Conservation (phyloP, 768 basidiomycete species). For the Porpolomopsis calyptriformis region DNA sequence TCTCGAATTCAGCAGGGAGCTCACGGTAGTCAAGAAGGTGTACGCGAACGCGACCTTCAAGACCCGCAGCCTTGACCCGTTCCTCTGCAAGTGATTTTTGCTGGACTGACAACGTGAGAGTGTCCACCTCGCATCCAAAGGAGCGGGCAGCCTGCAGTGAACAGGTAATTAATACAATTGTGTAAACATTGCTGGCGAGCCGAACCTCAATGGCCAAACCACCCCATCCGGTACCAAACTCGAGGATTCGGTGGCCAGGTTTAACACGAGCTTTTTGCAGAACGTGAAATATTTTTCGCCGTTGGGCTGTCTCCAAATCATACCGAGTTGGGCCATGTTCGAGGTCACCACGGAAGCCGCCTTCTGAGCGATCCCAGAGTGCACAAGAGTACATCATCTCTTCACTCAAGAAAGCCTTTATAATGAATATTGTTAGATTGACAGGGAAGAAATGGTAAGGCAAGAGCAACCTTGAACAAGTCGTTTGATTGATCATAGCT, state of each 20-base stretch:
- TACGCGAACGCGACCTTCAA: slow-evolving; percentile 63
- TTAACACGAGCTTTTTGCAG: slow-evolving; percentile 67
- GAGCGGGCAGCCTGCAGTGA: slow-evolving; percentile 46
- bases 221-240: slow-evolving; percentile 94
- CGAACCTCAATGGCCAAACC: slow-evolving; percentile 75
- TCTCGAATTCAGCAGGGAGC: slow-evolving; percentile 71
- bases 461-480: slow-evolving; percentile 54
- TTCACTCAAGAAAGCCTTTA: slow-evolving; percentile 62
- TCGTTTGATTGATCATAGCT: slow-evolving; percentile 92
- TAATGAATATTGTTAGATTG: slow-evolving; percentile 8
- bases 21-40: slow-evolving; percentile 89
- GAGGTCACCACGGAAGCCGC: slow-evolving; percentile 67
- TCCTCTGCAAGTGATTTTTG: slow-evolving; percentile 85
- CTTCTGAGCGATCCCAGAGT: slow-evolving; percentile 71
- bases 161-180: slow-evolving; percentile 1
- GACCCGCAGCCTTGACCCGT: slow-evolving; percentile 61
- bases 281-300: slow-evolving; percentile 74
- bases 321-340: slow-evolving; percentile 42
- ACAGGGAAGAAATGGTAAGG: slow-evolving; percentile 4
- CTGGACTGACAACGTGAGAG: slow-evolving; percentile 77
- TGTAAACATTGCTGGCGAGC: not conserved
- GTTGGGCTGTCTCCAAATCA: slow-evolving; percentile 74
- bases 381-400: slow-evolving; percentile 97
- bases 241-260: slow-evolving; percentile 72
- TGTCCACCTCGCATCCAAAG: slow-evolving; percentile 80